These are phyloP conservation scores for Ascoidea rubescens DNA, from an alignment of 805 yeast species.

Conservation along the genomic window DNA sequence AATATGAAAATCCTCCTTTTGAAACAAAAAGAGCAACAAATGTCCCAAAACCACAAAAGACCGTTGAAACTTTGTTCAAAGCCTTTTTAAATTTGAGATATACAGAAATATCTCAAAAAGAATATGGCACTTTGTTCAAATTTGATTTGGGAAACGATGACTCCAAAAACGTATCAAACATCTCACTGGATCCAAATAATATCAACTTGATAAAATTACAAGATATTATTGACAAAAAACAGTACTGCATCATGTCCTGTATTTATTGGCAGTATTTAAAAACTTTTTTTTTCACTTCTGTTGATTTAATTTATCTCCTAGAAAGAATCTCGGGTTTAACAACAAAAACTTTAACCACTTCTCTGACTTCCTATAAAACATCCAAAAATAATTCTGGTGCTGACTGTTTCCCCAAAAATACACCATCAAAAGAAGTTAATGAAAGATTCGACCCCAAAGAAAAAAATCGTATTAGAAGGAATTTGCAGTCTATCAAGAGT, in stretches of 20 bases:
- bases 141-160: slow-evolving; percentile 6
- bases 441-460: slow-evolving; percentile 42
- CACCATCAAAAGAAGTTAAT: slow-evolving; percentile 21
- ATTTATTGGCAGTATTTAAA: slow-evolving; percentile 35
- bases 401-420: neutral
- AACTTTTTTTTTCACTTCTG: slow-evolving; percentile 39
- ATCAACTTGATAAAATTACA: slow-evolving; percentile 12
- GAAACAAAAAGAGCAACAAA: neutral
- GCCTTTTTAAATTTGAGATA: slow-evolving; percentile 6
- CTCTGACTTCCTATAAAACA: neutral
- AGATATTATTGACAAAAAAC: slow-evolving; percentile 18
- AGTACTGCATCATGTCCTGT: slow-evolving; percentile 33
- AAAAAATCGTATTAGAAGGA: slow-evolving; percentile 47
- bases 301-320: slow-evolving; percentile 38
- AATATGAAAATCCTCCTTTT: slow-evolving; percentile 12
- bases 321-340: slow-evolving; percentile 22
- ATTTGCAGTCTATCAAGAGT: slow-evolving; percentile 44
- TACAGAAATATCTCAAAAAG: slow-evolving; percentile 6
- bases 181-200: neutral
- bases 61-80: slow-evolving; percentile 6
- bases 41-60: neutral
- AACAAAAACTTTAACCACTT: slow-evolving; percentile 1
- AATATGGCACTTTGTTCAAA: slow-evolving; percentile 17
- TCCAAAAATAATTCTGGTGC: neutral
- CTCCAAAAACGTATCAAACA: neutral